phyloP scores from a whole-genome alignment of 2,329 filamentous ascomycete genomes.

The Purpureocillium lavendulum region DNA sequence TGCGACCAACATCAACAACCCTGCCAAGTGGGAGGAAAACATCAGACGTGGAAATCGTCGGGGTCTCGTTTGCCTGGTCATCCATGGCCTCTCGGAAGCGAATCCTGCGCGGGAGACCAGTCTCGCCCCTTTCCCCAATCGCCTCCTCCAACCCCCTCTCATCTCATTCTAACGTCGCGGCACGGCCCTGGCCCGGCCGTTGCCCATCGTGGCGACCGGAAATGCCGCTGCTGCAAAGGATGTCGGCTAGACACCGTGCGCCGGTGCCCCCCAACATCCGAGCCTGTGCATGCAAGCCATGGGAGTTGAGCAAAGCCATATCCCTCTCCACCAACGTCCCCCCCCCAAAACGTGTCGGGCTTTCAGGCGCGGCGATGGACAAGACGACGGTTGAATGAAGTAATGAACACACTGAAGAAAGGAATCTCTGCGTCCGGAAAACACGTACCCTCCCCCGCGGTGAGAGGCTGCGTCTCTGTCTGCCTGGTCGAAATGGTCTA shows the following conservation, averaged over 20 bases:
- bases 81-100: constrained; percentile 8
- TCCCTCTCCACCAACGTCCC: too few relatives aligned
- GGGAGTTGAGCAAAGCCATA: too few relatives aligned
- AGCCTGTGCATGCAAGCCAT: too few relatives aligned
- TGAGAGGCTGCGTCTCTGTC: constrained; percentile 17
- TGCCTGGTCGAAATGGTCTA: constrained; percentile 32
- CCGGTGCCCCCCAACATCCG: too few relatives aligned
- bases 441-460: constrained; percentile 16
- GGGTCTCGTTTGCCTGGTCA: constrained; percentile 7
- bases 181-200: too few relatives aligned
- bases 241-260: too few relatives aligned
- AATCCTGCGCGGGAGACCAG: background rate
- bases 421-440: constrained; percentile 3
- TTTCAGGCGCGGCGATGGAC: background rate
- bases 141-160: background rate
- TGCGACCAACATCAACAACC: too few relatives aligned
- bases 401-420: constrained; percentile 10
- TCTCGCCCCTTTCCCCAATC: background rate
- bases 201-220: too few relatives aligned
- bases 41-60: constrained; percentile 3
- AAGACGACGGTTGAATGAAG: constrained; percentile 2
- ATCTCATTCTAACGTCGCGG: background rate
- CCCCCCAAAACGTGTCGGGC: too few relatives aligned
- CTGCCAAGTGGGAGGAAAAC: too few relatives aligned
- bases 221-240: too few relatives aligned